Conservation (phyloP, 2,329 filamentous ascomycete genomes). For the Lasiodiplodia gonubiensis region DNA sequence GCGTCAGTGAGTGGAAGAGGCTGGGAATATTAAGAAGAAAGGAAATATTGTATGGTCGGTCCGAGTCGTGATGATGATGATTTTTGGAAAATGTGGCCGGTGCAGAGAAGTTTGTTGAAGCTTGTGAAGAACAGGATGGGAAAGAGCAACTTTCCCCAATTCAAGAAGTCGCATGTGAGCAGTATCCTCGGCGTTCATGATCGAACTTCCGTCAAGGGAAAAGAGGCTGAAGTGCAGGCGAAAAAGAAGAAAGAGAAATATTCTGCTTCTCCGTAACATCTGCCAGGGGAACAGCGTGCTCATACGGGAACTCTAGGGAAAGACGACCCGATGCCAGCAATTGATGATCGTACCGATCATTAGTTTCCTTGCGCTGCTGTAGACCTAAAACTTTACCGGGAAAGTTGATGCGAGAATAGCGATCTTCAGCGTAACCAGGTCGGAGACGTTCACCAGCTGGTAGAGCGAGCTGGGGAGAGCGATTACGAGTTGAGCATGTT, state of each 20-base stretch:
- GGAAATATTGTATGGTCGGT: not conserved
- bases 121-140: not conserved
- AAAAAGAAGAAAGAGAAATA: not conserved
- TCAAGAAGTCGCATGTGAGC: conserved; percentile 9
- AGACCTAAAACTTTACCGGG: not conserved
- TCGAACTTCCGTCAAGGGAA: not conserved
- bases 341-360: not conserved
- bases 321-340: not conserved
- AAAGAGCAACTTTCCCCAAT: not conserved
- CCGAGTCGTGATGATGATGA: not conserved
- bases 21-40: not conserved
- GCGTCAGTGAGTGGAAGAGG: not conserved
- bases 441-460: not conserved
- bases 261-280: not conserved
- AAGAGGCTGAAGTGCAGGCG: not conserved
- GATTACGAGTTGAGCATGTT: conserved; percentile 48
- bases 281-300: not conserved
- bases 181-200: conserved; percentile 1
- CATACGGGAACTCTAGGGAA: not conserved
- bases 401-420: conserved; percentile 12
- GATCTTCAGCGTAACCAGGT: not conserved
- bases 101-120: not conserved
- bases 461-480: not conserved
- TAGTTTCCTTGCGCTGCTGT: not conserved
- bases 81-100: not conserved